These are phyloP conservation scores for Backusella luteola DNA, from an alignment of 192 early-diverging fungal species.

Conservation along the genomic window DNA sequence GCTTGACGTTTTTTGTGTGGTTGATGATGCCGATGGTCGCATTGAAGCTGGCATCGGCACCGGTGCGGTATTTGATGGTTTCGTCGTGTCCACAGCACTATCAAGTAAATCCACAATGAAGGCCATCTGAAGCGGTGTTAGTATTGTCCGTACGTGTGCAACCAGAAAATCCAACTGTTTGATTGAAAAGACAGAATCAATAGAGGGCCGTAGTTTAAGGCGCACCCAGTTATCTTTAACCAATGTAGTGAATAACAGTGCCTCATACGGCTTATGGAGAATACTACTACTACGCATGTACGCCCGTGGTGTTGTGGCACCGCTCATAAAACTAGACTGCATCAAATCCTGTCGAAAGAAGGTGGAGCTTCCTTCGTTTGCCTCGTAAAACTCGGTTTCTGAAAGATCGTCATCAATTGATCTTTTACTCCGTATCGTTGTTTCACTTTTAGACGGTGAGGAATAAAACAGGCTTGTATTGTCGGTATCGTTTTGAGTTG, in stretches of 20 bases:
- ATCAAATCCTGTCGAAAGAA: conserved; percentile 2
- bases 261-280: conserved; percentile 30
- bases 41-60: neutral
- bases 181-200: conserved; percentile 14
- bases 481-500: neutral
- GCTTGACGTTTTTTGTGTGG: neutral
- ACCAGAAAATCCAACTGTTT: conserved; percentile 44
- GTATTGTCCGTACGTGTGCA: conserved; percentile 25
- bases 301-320: conserved; percentile 21
- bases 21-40: neutral
- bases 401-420: conserved; percentile 19
- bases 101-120: conserved; percentile 26
- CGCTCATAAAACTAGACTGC: conserved; percentile 17
- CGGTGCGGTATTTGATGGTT: neutral
- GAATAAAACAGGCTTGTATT: neutral
- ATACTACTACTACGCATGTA: neutral
- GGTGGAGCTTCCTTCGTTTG: conserved; percentile 15
- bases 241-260: conserved; percentile 45
- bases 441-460: conserved; percentile 13
- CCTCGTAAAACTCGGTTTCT: conserved; percentile 44
- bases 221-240: conserved; percentile 45
- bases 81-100: neutral
- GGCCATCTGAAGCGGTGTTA: conserved; percentile 44
- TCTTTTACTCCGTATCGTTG: neutral
- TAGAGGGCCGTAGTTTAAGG: conserved; percentile 38